Base-by-base conservation (phyloP, 2,329 filamentous ascomycete species). In the Samsoniella hepiali region DNA sequence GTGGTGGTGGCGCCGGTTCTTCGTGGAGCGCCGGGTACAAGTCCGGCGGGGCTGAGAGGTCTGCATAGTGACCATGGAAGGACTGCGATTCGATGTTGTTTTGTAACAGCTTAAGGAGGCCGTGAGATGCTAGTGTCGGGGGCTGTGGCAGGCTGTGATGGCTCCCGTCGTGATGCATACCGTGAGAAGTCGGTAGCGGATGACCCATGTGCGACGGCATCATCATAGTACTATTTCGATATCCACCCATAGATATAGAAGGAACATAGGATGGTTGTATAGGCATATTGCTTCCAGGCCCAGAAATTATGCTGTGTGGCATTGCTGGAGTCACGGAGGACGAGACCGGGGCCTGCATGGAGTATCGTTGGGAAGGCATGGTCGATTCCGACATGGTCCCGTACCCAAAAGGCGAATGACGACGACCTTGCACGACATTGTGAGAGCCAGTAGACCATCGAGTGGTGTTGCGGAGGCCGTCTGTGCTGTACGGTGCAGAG, bases 381-480 rank as follows among this genome's bases (percentile, higher is more conserved):
- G 86, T 87, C 36, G 83, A 77, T 60, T 89, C 87, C 60, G 84
- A 81, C 4, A 82, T 78, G 65, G 84, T 82, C 67, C 88, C 83
- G 73, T 88, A 88, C 50, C 88, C 80, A 67, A 87, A 86, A 2
- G 88, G 82, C 38, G 86, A 81, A 32, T 83, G 81, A 38, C 87
- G 80, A 63, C 84, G 78, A 69, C 77, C 84, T 31, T 80, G 79
- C 27, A 79, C 74, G 1, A 86, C 83, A 27, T 83, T 87, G 65
- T 88, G 91, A 3, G 88, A 91, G 15, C 89, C 89, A 3, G 90
- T 92, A 27, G 90, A 92, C 89, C 90, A 93, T 68, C 90, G 82
- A 79, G 92, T 91, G 72, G 82, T 86, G 72, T 82, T 86, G 66
- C 88, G 84, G 53, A 80, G 81, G 59, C 81, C 83, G 53, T 91